Base-by-base conservation (phyloP, 2,329 filamentous ascomycete species). In the Trematosphaeria pertusa region DNA sequence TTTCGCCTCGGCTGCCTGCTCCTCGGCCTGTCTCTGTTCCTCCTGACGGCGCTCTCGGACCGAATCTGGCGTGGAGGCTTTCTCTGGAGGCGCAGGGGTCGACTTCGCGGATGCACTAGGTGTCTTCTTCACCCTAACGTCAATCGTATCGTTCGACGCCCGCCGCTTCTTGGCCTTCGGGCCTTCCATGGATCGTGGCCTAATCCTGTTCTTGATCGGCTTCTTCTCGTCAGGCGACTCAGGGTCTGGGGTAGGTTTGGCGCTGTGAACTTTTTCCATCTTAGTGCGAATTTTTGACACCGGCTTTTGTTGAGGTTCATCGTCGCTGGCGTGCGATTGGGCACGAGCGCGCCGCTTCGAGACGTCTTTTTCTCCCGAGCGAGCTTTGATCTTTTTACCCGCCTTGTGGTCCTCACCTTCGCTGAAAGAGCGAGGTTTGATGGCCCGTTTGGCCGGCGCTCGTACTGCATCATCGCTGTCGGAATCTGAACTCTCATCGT, bases 381-480 rank as follows among this genome's bases (percentile, higher is more conserved):
- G 59, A 30, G 50, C 54, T 41, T 71, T 71, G 32, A 60, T 52
- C 18, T 60, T 67, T 52, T 70, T 72, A 35, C 61, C 61, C 17
- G 63, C 59, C 43, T 69, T 68, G 38, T 59, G 55, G 24, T 66
- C 66, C 38, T 68, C 66, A 17, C 66, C 67, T 34, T 71, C 65
- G 48, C 69, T 72, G 17, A 55, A 67, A 2, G 67, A 68, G 10
- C 67, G 61, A 32, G 60, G 62, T 21, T 70, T 69, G 10, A 40
- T 19, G 19, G 50, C 48, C 42, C 70, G 71, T 50, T 67, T 63
- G 17, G 54, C 61, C 6, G 66, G 67, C 11, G 66, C 62, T 17
- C 69, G 66, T n/a, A 70, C 66, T 38, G 71, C 68, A 35, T 70
- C 67, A 30, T 72, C 69, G 41, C 62, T 70, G 36, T 71, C 67